These are phyloP conservation scores for Aspergillus viridinutans DNA, from an alignment of 2,329 filamentous ascomycete species.

Conservation along the genomic window DNA sequence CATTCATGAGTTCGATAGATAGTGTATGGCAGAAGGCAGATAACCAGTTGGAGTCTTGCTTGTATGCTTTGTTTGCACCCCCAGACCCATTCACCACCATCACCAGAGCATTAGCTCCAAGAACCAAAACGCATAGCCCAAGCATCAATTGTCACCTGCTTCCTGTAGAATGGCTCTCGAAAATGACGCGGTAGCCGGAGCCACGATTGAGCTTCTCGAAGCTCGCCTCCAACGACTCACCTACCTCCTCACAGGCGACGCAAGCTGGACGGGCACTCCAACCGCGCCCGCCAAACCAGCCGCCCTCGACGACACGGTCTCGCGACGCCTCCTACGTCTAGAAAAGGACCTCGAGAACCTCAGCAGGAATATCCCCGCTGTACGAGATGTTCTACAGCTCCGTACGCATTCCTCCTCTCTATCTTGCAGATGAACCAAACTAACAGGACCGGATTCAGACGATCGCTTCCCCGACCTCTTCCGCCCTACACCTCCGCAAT, in stretches of 20 bases:
- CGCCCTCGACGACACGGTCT: constrained; percentile 36
- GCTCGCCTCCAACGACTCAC: constrained; percentile 42
- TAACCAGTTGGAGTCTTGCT: background rate
- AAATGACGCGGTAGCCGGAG: constrained; percentile 33
- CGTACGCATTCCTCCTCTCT: constrained; percentile 27
- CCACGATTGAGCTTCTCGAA: constrained; percentile 43
- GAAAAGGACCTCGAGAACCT: constrained; percentile 38
- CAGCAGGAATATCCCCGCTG: constrained; percentile 33
- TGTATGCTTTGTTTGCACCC: constrained; percentile 2
- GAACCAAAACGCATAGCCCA: background rate
- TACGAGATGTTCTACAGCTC: constrained; percentile 41
- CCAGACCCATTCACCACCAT: background rate
- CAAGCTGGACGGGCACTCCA: constrained; percentile 39
- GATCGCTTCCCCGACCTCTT: constrained; percentile 42
- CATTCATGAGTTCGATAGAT: background rate
- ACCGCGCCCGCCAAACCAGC: constrained; percentile 30
- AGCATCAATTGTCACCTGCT: background rate
- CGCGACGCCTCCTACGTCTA: constrained; percentile 35
- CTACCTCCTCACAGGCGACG: constrained; percentile 42
- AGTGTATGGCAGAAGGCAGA: background rate
- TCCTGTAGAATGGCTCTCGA: constrained; percentile 27
- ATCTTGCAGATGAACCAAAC: background rate
- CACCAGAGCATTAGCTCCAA: constrained; percentile 2
- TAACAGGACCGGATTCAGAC: constrained; percentile 18
- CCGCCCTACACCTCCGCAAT: constrained; percentile 28